Evolutionary conservation across 1,284 basidiomycete genomes (phyloP).

Genomic region (Ceratobasidium sp.): DNA sequence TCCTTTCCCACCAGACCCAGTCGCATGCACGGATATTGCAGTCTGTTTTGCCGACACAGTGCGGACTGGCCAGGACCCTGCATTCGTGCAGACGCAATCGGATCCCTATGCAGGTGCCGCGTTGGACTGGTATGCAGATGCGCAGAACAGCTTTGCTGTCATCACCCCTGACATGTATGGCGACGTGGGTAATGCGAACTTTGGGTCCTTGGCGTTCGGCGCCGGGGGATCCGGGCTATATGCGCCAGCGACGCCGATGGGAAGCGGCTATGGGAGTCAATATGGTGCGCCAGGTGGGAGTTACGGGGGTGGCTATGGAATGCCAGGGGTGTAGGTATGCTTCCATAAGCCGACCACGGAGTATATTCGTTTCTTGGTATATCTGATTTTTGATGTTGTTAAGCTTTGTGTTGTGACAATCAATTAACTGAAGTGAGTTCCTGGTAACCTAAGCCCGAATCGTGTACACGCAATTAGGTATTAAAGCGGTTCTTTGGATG

Average conservation of each 20-base stretch:
- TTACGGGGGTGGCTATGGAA: constrained; percentile 1
- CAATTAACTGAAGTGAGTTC: no score
- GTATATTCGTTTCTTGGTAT: background rate
- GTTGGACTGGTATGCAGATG: constrained; percentile 24
- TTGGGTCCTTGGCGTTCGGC: background rate
- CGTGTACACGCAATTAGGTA: no score
- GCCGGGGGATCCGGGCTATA: background rate
- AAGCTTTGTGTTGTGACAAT: background rate
- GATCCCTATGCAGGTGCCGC: constrained; percentile 27
- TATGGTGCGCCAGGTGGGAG: background rate
- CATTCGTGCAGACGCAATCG: constrained; percentile 11
- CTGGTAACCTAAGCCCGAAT: no score
- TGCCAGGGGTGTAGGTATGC: background rate
- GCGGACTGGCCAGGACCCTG: constrained; percentile 30
- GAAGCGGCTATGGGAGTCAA: background rate
- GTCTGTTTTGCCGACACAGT: constrained; percentile 39
- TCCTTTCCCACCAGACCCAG: constrained; percentile 37
- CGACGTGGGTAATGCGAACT: background rate
- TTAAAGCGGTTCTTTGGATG: no score
- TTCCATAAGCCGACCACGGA: background rate
- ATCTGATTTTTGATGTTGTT: background rate
- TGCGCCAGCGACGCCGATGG: background rate
- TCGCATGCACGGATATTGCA: constrained; percentile 38
- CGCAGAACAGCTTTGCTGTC: constrained; percentile 13
- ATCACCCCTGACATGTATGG: constrained; percentile 8